Conservation (phyloP, 371 early-diverging fungal species). For the Mortierella sp. region DNA sequence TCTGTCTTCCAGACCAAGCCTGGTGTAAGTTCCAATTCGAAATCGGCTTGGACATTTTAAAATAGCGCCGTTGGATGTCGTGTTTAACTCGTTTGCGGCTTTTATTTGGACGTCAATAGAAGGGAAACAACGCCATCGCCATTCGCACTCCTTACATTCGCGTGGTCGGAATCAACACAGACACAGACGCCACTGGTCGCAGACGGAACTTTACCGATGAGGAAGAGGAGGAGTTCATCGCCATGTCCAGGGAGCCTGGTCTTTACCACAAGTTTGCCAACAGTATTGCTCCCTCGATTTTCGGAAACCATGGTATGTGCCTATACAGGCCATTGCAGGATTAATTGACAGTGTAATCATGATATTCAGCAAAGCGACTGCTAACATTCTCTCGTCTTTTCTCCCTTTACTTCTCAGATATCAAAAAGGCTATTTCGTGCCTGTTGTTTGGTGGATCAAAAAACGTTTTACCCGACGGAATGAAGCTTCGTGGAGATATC, state of each 20-base stretch:
- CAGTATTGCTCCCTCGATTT: conserved; percentile 98
- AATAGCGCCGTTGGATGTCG: neutral
- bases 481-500: conserved; percentile 98
- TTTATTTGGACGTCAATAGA: conserved; percentile 32
- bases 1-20: conserved; percentile 87
- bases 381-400: neutral
- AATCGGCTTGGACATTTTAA: neutral
- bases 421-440: conserved; percentile 98
- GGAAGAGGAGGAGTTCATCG: conserved; percentile 93
- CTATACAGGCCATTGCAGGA: neutral
- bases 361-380: neutral
- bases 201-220: conserved; percentile 81
- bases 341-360: neutral
- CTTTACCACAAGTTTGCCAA: conserved; percentile 90
- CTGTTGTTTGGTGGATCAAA: conserved; percentile 98
- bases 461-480: conserved; percentile 96
- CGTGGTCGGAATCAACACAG: conserved; percentile 91
- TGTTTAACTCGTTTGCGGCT: neutral
- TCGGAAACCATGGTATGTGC: conserved; percentile 79
- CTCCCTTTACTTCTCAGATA: conserved; percentile 73
- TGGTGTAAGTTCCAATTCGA: conserved; percentile 42
- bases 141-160: conserved; percentile 95
- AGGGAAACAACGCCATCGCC: conserved; percentile 76
- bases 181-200: conserved; percentile 81
- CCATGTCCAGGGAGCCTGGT: conserved; percentile 88